Evolutionary conservation across 2,329 filamentous ascomycete species (phyloP).

Genomic region (Spiromastix sp.): DNA sequence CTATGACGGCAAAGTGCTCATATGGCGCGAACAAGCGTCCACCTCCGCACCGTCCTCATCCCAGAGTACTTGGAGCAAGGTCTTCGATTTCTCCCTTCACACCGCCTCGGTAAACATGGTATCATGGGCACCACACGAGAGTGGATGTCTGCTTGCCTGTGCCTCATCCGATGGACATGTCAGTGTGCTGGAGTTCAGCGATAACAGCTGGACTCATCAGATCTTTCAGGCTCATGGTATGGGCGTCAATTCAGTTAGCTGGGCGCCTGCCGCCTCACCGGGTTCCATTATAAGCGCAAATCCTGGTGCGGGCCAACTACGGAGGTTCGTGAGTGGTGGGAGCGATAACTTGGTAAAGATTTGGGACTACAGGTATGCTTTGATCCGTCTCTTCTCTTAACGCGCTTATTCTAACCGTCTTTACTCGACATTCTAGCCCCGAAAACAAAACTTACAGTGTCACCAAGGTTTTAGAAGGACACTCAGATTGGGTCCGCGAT

Average conservation of each 20-base stretch:
- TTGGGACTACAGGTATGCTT: slow-evolving; percentile 63
- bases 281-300: slow-evolving; percentile 73
- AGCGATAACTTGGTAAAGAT: slow-evolving; percentile 91
- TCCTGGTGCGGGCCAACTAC: slow-evolving; percentile 51
- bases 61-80: slow-evolving; percentile 62
- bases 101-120: slow-evolving; percentile 96
- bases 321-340: slow-evolving; percentile 87
- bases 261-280: slow-evolving; percentile 77
- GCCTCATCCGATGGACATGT: slow-evolving; percentile 91
- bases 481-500: slow-evolving; percentile 94
- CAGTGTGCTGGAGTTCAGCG: slow-evolving; percentile 90
- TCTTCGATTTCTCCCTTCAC: slow-evolving; percentile 89
- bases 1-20: slow-evolving; percentile 96
- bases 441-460: slow-evolving; percentile 44
- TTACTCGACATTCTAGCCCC: slow-evolving; percentile 22
- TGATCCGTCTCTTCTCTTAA: not conserved
- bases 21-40: slow-evolving; percentile 77
- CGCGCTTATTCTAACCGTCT: not conserved
- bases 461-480: slow-evolving; percentile 56
- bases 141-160: slow-evolving; percentile 86
- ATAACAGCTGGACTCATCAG: slow-evolving; percentile 82
- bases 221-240: slow-evolving; percentile 87
- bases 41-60: slow-evolving; percentile 24
- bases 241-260: slow-evolving; percentile 91
- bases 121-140: slow-evolving; percentile 94